Percentiles rank a stretch among this genome's conserved stretches.
Evolutionary conservation across 1,284 basidiomycete genomes (phyloP).

Genomic region (Ganoderma resinaceum): DNA sequence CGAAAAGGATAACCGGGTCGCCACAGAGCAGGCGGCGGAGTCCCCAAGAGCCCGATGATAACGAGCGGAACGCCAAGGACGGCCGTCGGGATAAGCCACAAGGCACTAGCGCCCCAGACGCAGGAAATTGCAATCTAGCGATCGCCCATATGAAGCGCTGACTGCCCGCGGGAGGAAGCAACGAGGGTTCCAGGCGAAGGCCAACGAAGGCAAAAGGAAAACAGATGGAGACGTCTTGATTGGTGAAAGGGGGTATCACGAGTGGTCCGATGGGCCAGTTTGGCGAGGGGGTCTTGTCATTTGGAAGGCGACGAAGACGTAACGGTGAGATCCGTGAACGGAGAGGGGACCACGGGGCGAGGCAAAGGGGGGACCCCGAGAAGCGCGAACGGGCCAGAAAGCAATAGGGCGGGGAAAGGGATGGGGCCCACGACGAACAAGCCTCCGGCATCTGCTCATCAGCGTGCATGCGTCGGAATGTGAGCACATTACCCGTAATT

Average conservation of each 20-base stretch:
- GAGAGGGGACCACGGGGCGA: conserved; percentile 4
- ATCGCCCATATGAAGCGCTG: neutral
- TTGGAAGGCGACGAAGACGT: conserved; percentile 4
- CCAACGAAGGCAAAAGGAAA: neutral
- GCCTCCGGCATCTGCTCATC: neutral
- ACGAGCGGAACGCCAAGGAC: neutral
- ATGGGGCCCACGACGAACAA: neutral
- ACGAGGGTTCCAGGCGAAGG: neutral
- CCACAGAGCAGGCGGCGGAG: neutral
- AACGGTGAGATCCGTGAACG: neutral
- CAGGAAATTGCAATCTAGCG: neutral
- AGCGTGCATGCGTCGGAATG: neutral
- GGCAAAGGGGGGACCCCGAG: conserved; percentile 8
- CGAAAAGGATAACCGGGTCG: neutral
- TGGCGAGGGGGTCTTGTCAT: conserved; percentile 1
- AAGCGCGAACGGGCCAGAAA: neutral
- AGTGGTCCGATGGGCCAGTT: conserved; percentile 6
- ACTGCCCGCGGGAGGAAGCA: neutral
- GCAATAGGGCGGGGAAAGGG: neutral
- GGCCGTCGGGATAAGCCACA: neutral
- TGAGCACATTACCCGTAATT: neutral
- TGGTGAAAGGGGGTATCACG: neutral
- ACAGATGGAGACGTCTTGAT: neutral
- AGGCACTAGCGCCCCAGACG: neutral
- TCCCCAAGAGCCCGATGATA: neutral